These are phyloP conservation scores for Beauveria bassiana DNA, from an alignment of 2,329 filamentous ascomycete genomes.

Conservation along the genomic window DNA sequence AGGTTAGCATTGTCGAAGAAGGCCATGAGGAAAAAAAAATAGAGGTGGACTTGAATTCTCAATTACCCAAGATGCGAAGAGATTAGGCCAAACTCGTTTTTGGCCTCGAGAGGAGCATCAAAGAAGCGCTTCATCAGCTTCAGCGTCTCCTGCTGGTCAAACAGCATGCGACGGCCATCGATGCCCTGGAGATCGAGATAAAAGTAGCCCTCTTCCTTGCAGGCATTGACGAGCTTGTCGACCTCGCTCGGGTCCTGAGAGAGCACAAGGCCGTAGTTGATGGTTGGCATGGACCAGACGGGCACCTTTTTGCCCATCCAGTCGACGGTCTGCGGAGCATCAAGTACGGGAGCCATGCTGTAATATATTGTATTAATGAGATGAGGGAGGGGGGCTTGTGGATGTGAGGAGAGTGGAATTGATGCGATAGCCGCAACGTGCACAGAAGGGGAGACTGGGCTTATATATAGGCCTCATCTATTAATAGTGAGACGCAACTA, in stretches of 20 bases:
- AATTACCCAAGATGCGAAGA: slow-evolving; percentile 42
- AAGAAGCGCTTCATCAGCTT: slow-evolving; percentile 51
- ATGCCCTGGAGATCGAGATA: slow-evolving; percentile 46
- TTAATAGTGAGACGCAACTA: not conserved
- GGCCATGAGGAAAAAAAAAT: too few species aligned
- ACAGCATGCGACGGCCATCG: slow-evolving; percentile 44
- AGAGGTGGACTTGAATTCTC: too few species aligned
- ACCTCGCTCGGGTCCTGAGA: slow-evolving; percentile 47
- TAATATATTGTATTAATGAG: not conserved
- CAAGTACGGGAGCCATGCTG: slow-evolving; percentile 27
- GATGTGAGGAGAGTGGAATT: not conserved
- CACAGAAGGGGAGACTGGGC: not conserved
- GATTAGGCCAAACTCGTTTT: slow-evolving; percentile 49
- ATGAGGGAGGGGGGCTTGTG: not conserved
- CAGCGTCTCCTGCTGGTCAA: slow-evolving; percentile 44
- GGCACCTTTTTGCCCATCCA: slow-evolving; percentile 43
- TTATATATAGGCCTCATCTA: not conserved
- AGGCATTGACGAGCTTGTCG: slow-evolving; percentile 41
- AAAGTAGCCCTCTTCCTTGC: slow-evolving; percentile 46
- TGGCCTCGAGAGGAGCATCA: slow-evolving; percentile 41
- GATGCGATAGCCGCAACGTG: not conserved
- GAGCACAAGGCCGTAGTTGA: slow-evolving; percentile 43
- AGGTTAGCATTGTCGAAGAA: not conserved
- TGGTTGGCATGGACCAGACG: slow-evolving; percentile 44
- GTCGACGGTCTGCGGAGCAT: slow-evolving; percentile 36